Conservation (phyloP, 1,284 basidiomycete genomes). For the Marasmius oreades region DNA sequence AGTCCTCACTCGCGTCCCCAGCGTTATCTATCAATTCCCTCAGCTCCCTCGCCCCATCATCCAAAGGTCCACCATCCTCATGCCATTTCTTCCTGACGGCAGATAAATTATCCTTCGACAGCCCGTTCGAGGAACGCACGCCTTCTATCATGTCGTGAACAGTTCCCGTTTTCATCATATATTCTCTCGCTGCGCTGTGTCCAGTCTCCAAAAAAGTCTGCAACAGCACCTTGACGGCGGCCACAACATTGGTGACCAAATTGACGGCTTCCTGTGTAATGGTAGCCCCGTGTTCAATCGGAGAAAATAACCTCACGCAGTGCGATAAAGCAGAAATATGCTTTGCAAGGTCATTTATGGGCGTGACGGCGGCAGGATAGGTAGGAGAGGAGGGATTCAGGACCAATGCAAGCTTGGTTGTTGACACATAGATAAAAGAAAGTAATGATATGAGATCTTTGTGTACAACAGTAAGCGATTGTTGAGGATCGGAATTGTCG, state of each 20-base stretch:
- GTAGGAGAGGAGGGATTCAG: conserved; percentile 60
- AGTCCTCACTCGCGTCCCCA: conserved; percentile 35
- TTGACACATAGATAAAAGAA: conserved; percentile 53
- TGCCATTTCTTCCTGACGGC: conserved; percentile 58
- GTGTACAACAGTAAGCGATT: conserved; percentile 39
- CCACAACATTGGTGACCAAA: conserved; percentile 43
- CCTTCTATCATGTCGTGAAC: conserved; percentile 64
- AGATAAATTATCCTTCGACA: conserved; percentile 55
- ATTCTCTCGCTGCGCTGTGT: conserved; percentile 37
- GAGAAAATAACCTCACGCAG: conserved; percentile 50
- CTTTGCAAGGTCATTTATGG: conserved; percentile 55
- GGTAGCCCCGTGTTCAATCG: conserved; percentile 45
- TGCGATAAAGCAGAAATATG: conserved; percentile 55
- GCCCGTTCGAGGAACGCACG: conserved; percentile 39
- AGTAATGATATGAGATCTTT: conserved; percentile 61
- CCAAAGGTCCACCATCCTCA: conserved; percentile 53
- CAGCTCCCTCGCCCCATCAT: conserved; percentile 61
- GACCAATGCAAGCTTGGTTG: conserved; percentile 64
- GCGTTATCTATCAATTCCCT: conserved; percentile 48
- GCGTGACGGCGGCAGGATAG: conserved; percentile 48
- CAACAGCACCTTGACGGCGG: conserved; percentile 39
- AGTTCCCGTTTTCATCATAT: conserved; percentile 58
- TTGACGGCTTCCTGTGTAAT: conserved; percentile 47
- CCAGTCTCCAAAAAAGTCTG: conserved; percentile 34
- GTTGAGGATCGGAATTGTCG: conserved; percentile 18